A percentile compares a stretch with the other conserved stretches of the same genome.
Conservation (phyloP, 2,329 filamentous ascomycete genomes). For the Fusarium sp. region DNA sequence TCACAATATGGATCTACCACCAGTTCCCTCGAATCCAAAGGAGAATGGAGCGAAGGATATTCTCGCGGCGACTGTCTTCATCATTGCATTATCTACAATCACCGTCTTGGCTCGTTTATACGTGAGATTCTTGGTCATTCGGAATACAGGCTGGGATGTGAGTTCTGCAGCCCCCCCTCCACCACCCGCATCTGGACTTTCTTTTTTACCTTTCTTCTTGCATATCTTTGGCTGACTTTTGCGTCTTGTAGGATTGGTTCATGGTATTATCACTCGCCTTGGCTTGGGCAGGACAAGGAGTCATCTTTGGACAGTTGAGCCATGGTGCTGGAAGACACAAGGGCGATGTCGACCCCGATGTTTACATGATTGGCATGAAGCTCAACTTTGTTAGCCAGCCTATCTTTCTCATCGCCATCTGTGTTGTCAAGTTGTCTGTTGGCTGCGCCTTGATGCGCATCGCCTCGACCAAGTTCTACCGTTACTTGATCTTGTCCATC, state of each 20-base stretch:
- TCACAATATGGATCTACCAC: constrained; percentile 36
- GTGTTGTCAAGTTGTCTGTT: constrained; percentile 55
- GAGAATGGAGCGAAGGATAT: constrained; percentile 52
- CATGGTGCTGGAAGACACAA: constrained; percentile 59
- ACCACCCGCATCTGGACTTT: background rate
- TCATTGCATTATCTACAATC: constrained; percentile 51
- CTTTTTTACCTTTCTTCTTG: background rate
- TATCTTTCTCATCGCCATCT: constrained; percentile 55
- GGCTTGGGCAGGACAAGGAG: constrained; percentile 51
- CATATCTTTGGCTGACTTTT: background rate
- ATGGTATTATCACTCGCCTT: constrained; percentile 44
- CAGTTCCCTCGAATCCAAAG: constrained; percentile 44
- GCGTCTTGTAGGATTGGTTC: constrained; percentile 41
- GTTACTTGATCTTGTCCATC: constrained; percentile 48
- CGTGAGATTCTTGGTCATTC: constrained; percentile 58
- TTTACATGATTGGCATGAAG: constrained; percentile 52
- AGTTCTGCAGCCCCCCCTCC: constrained; percentile 13
- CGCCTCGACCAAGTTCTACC: constrained; percentile 49
- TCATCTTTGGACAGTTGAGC: constrained; percentile 53
- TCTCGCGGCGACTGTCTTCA: constrained; percentile 52
- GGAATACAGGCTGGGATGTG: constrained; percentile 59
- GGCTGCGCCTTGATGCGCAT: constrained; percentile 55
- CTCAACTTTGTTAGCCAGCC: constrained; percentile 57
- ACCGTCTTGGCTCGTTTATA: constrained; percentile 56
- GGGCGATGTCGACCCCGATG: constrained; percentile 50